Percentiles rank a stretch among this genome's conserved stretches.
These are phyloP conservation scores for Diaporthe helianthi DNA, from an alignment of 2,329 filamentous ascomycete genomes.

Conservation along the genomic window DNA sequence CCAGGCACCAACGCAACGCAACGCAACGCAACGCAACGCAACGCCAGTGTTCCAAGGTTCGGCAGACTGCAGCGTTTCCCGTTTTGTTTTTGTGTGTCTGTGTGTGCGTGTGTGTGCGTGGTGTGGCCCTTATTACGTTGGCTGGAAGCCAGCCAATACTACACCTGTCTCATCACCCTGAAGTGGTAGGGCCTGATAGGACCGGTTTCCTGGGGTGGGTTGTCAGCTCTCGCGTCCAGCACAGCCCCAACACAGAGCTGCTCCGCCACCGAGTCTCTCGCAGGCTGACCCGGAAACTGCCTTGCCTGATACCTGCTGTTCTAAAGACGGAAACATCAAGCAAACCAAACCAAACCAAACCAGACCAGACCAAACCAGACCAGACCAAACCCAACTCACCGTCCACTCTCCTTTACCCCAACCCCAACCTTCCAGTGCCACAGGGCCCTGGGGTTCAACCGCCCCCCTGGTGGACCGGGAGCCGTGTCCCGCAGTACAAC, in stretches of 20 bases:
- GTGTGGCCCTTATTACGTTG: slow-evolving; percentile 20
- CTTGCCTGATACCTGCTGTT: slow-evolving; percentile 35
- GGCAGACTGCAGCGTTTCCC: slow-evolving; percentile 21
- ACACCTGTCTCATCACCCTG: slow-evolving; percentile 33
- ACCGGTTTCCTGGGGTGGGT: slow-evolving; percentile 31
- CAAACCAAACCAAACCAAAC: slow-evolving; percentile 1
- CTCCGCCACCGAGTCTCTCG: slow-evolving; percentile 35
- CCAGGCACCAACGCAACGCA: slow-evolving; percentile 29
- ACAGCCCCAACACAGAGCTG: slow-evolving; percentile 35
- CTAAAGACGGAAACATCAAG: slow-evolving; percentile 36
- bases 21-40: background rate
- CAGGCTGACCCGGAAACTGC: slow-evolving; percentile 36
- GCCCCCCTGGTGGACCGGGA: slow-evolving; percentile 24
- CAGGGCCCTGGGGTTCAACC: slow-evolving; percentile 19
- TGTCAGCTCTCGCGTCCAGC: slow-evolving; percentile 34
- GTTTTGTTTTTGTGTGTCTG: slow-evolving; percentile 5
- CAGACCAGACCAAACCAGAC: too few relatives aligned
- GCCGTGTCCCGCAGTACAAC: slow-evolving; percentile 39
- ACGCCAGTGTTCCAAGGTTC: slow-evolving; percentile 1
- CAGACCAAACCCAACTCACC: background rate
- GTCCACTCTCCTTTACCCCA: slow-evolving; percentile 6
- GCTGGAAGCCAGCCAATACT: slow-evolving; percentile 30
- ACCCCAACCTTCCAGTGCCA: slow-evolving; percentile 16
- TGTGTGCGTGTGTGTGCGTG: background rate
- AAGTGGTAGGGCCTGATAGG: slow-evolving; percentile 34